Conservation (phyloP, 148 eudicot genomes). For the Camellia sinensis region DNA sequence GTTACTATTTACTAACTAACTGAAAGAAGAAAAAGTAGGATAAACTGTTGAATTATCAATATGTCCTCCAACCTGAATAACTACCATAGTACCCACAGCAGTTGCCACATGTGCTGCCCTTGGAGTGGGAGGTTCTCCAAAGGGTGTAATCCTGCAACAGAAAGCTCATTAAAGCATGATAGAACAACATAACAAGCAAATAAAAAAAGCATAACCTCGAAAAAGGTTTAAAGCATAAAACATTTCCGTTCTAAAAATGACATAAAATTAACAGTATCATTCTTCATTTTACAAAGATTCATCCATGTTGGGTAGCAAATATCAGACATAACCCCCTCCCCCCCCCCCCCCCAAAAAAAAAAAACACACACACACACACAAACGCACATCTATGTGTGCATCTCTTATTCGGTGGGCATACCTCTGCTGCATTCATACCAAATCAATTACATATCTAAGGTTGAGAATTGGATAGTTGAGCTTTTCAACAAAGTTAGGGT, state of each 20-base stretch:
- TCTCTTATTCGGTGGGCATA: not conserved
- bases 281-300: not conserved
- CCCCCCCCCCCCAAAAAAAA: no score
- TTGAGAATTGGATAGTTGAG: not conserved
- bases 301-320: not conserved
- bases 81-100: no score
- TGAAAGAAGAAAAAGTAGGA: no score
- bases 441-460: not conserved
- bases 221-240: conserved; percentile 2
- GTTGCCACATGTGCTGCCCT: no score
- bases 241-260: not conserved
- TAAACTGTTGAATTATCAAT: no score
- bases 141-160: conserved; percentile 42
- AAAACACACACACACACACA: no score
- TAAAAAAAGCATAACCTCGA: not conserved
- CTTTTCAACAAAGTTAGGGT: not conserved
- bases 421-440: not conserved
- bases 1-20: no score
- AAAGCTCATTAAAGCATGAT: not conserved
- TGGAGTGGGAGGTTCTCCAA: no score
- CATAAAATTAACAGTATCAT: not conserved
- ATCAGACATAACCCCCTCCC: not conserved
- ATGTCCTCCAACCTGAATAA: no score
- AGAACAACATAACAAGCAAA: not conserved
- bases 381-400: not conserved